Conservation (phyloP, 768 basidiomycete species). For the Gymnopilus junonius region DNA sequence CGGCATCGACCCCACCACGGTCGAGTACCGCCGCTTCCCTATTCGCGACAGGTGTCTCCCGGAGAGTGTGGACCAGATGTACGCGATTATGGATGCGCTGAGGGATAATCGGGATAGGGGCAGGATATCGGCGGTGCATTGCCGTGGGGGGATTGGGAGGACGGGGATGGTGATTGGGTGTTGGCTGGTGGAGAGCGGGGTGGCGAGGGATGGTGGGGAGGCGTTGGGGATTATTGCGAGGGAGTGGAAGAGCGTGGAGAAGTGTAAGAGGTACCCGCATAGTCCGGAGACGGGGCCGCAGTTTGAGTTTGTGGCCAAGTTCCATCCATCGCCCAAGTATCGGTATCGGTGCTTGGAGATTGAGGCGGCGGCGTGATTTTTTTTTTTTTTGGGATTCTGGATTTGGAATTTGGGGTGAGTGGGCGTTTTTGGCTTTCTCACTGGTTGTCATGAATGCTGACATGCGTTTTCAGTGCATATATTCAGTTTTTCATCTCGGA, state of each 20-base stretch:
- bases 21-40: constrained; percentile 81
- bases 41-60: constrained; percentile 77
- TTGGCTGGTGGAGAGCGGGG: constrained; percentile 74
- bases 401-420: neutral
- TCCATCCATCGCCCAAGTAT: constrained; percentile 33
- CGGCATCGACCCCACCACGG: constrained; percentile 53
- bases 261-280: constrained; percentile 74
- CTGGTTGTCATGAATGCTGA: neutral
- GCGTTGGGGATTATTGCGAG: constrained; percentile 66
- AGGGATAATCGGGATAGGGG: constrained; percentile 62
- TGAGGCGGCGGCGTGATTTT: constrained; percentile 1
- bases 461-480: neutral
- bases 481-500: neutral
- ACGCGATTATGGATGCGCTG: constrained; percentile 60
- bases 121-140: constrained; percentile 75
- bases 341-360: constrained; percentile 4
- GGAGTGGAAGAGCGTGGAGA: constrained; percentile 79
- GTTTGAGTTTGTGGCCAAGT: constrained; percentile 74
- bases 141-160: constrained; percentile 78
- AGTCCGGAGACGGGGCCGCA: constrained; percentile 83
- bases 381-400: neutral
- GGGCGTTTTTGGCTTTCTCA: neutral
- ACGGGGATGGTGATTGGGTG: constrained; percentile 69
- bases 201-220: constrained; percentile 64
- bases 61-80: constrained; percentile 60